Conservation (phyloP, 345 rosid species). For the Dipteronia sinensis region DNA sequence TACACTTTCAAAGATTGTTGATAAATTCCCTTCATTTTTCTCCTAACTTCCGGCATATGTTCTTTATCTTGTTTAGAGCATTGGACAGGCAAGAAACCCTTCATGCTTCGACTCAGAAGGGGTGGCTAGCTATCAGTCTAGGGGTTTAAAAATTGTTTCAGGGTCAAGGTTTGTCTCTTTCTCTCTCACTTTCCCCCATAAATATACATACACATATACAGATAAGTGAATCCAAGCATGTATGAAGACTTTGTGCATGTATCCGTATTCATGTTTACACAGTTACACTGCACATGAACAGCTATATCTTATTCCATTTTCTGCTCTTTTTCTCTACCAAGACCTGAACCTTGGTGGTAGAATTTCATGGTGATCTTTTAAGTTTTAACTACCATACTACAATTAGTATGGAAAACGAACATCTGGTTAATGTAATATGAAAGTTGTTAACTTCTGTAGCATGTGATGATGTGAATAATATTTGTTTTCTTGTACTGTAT, state of each 20-base stretch:
- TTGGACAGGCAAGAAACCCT: constrained; percentile 47
- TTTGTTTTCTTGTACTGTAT: not conserved
- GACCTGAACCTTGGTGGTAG: not conserved
- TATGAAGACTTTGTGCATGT: constrained; percentile 17
- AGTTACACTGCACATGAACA: not conserved
- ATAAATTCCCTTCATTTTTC: not conserved
- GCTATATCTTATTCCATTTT: not conserved
- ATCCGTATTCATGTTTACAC: constrained; percentile 18
- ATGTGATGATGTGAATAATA: not conserved
- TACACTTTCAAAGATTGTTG: not conserved
- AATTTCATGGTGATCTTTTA: not conserved
- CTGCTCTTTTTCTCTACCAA: not conserved
- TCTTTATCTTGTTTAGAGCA: constrained; percentile 47
- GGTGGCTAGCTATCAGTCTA: constrained; percentile 41
- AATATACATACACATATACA: not conserved
- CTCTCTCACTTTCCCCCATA: constrained; percentile 13
- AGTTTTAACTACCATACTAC: not conserved
- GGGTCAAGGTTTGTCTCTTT: constrained; percentile 49
- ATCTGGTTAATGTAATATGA: not conserved
- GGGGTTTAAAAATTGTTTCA: constrained; percentile 42
- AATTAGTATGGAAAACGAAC: not conserved
- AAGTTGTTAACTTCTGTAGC: not conserved
- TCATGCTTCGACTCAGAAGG: constrained; percentile 51
- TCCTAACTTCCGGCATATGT: constrained; percentile 19
- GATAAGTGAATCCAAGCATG: constrained; percentile 14